A percentile compares a stretch with the other conserved stretches of the same genome.
phyloP scores from a whole-genome alignment of 2,329 filamentous ascomycete species.

The Byssoonygena ceratinophila region DNA sequence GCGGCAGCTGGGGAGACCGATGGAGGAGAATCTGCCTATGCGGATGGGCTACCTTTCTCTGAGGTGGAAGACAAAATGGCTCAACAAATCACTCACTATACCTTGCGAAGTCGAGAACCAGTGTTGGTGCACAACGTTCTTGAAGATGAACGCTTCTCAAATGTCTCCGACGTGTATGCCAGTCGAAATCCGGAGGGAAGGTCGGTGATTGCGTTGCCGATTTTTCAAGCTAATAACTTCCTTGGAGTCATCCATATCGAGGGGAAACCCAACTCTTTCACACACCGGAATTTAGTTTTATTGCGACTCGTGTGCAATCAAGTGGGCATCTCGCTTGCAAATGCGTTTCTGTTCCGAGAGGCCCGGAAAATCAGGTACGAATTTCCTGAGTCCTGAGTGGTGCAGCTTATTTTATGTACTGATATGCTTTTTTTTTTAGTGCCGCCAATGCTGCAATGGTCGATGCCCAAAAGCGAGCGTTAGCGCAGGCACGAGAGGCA shows the following conservation, averaged over 20 bases:
- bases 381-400: not conserved
- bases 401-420: not conserved
- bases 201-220: conserved; percentile 53
- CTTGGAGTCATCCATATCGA: conserved; percentile 54
- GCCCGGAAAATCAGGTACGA: conserved; percentile 46
- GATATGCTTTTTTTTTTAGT: conserved; percentile 21
- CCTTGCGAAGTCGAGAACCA: conserved; percentile 52
- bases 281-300: conserved; percentile 46
- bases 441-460: conserved; percentile 56
- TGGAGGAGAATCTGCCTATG: conserved; percentile 43
- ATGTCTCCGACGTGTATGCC: conserved; percentile 48
- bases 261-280: conserved; percentile 53
- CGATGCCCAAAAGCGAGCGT: conserved; percentile 52
- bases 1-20: conserved; percentile 52
- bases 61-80: conserved; percentile 50
- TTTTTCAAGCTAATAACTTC: conserved; percentile 49
- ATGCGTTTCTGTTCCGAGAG: conserved; percentile 52
- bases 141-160: conserved; percentile 55
- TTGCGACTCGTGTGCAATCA: conserved; percentile 52
- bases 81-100: conserved; percentile 52
- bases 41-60: conserved; percentile 46
- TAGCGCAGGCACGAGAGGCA: conserved; percentile 51
- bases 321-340: conserved; percentile 53
- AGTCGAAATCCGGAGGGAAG: conserved; percentile 46
- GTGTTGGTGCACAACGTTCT: conserved; percentile 54